Base-by-base conservation (phyloP, 1,284 basidiomycete genomes). In the Ceratobasidium papillatum region DNA sequence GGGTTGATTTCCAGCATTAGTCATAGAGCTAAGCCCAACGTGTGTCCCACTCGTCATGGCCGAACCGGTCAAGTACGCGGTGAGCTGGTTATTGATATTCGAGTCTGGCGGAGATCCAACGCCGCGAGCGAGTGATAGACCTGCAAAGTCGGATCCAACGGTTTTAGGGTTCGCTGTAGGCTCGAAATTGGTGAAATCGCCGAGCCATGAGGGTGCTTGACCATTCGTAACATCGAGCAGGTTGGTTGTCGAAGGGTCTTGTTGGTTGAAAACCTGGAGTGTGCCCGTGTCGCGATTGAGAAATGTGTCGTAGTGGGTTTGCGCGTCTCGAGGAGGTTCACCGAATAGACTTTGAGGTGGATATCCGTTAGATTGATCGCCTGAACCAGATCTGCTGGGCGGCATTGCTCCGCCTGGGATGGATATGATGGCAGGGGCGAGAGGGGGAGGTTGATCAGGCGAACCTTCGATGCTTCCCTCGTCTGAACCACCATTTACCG, bases 261-360 rank as follows among this genome's bases (percentile, higher is more conserved):
- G 66, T 38, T 56, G 66, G 52, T 58, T 58, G 52, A 69, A 69
- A 3, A 69, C 66, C 38, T 69, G 36, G n/a, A 69, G 66, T 3
- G 66, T 58, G 14, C 66, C 66, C 19, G 66, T 69, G 25, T 52
- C 66, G 30, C 66, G 66, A 32, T 69, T 58, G 36, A 69, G 66
- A 19, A 69, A 56, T n/a, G 66, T 32, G 52, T 69, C 54, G 54
- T 58, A 69, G 52, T 69, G 66, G 7, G 66, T 45, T 52, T 49
- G 77, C 59, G 77, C 43, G 49, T 74, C 74, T 72, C 63, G 41
- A 32, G 49, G 41, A 54, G 32, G 74, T n/a, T 68, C 78, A n/a
- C 77, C 81, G 74, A 78, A 78, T 76, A 79, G 76, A 78, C 80
- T 30, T 38, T 58, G 52, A 7, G 56, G 56, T 19, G 27, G 8